These are phyloP conservation scores for Populus simonii DNA, from an alignment of 345 rosid species.

Conservation along the genomic window DNA sequence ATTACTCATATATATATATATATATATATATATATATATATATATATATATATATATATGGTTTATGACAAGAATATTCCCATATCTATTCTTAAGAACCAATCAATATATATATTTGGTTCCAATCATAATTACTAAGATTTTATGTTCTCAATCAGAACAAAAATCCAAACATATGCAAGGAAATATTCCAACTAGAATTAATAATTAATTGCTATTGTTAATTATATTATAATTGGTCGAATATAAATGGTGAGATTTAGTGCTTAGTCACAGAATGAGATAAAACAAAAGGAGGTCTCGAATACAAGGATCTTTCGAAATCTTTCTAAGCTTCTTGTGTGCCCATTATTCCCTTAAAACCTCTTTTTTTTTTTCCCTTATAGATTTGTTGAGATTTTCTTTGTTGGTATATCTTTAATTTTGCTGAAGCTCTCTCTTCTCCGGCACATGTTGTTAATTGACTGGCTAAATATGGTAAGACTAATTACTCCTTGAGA, in stretches of 20 bases:
- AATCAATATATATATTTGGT: constrained; percentile 9
- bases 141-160: constrained; percentile 23
- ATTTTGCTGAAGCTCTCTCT: constrained; percentile 24
- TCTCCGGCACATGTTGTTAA: background rate
- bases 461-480: too few species aligned
- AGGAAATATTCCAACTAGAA: constrained; percentile 24
- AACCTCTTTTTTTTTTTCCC: background rate
- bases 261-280: constrained; percentile 19
- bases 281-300: constrained; percentile 17
- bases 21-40: constrained; percentile 18
- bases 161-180: constrained; percentile 34
- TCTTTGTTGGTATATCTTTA: constrained; percentile 16
- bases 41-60: constrained; percentile 18
- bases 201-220: background rate
- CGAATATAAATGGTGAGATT: background rate
- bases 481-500: too few species aligned
- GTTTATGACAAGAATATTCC: constrained; percentile 15
- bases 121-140: constrained; percentile 36
- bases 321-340: constrained; percentile 38
- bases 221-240: background rate
- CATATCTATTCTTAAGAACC: background rate
- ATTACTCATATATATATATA: constrained; percentile 8
- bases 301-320: constrained; percentile 26
- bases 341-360: constrained; percentile 15
- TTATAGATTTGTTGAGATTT: constrained; percentile 39